Evolutionary conservation across 495 filamentous ascomycete genomes (phyloP), one percentile per base, ranked within the genome.

Genomic region (Zalerion maritima): DNA sequence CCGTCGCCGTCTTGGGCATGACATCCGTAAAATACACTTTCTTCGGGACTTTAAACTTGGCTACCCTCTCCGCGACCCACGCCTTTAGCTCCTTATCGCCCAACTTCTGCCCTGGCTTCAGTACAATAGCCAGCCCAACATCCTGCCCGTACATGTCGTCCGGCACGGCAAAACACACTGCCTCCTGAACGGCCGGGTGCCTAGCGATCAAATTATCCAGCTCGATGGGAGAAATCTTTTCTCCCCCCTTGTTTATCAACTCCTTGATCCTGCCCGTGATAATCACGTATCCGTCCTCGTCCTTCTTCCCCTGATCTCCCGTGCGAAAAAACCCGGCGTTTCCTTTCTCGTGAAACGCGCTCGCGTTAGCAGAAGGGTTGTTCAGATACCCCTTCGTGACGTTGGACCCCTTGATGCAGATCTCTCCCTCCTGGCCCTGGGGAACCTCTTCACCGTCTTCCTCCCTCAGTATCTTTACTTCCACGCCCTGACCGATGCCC

Each of bases 1-100:
- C 81, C 5, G 81, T 91, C n/a, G 81, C 78, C 14, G 82, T 91
- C 58, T 87, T 87, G 20, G 81, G 81, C 70, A 89, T 86, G 32
- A 71, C 53, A 30, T 79, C 61, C 4, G 77, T 81, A 37, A 84
- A 81, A 52, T 74, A 87, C 15, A 80, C 77, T 68, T 78, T 71
- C 55, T 81, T 83, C 1, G 82, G 81, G n/a, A 82, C 62, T 62
- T 91, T 91, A 45, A 85, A 87, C 50, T 75, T 80, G 16, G 75
- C 75, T 43, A 83, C 45, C 47, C 62, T 75, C 20, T 75, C 63
- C 0, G 49, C 62, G 24, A 83, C 64, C 69, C 73, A 87, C 15
- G 40, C 42, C 52, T 63, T 78, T 41, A 91, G 36, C 35, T 78
- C 74, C 2, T 66, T 58, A 18, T 57, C 59, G 3, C 31, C 55